These are phyloP conservation scores for Pichia kudriavzevii DNA, from an alignment of 1,139 yeast genomes.

Conservation along the genomic window DNA sequence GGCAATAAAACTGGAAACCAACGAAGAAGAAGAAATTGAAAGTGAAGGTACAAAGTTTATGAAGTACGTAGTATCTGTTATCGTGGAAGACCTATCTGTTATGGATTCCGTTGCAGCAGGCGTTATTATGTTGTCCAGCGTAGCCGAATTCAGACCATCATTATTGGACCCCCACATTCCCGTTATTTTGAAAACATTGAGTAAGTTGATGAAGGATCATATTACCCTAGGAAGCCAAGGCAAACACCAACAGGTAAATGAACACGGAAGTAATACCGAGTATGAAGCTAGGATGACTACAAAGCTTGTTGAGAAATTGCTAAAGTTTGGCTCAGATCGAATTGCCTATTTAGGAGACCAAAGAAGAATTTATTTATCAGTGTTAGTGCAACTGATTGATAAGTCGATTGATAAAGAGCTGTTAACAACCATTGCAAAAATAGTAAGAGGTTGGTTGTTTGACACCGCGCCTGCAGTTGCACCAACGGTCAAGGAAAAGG, in stretches of 20 bases:
- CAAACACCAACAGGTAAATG: constrained; percentile 27
- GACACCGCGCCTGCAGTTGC: constrained; percentile 64
- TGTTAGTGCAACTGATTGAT: constrained; percentile 85
- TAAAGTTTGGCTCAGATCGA: constrained; percentile 72
- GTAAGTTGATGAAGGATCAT: constrained; percentile 84
- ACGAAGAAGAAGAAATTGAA: constrained; percentile 50
- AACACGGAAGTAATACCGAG: constrained; percentile 32
- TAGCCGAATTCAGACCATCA: constrained; percentile 67
- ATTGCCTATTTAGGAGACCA: constrained; percentile 87
- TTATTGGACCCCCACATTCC: constrained; percentile 70
- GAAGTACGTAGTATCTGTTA: constrained; percentile 53
- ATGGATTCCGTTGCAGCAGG: constrained; percentile 88
- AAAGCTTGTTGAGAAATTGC: constrained; percentile 62
- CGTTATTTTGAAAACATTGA: constrained; percentile 74
- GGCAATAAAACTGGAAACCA: constrained; percentile 44
- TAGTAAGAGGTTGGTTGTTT: constrained; percentile 87
- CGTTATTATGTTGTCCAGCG: constrained; percentile 76
- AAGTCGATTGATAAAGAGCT: constrained; percentile 74
- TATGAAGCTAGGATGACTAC: constrained; percentile 76
- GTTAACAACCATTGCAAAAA: constrained; percentile 64
- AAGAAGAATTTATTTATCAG: constrained; percentile 76
- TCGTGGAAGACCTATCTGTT: constrained; percentile 76
- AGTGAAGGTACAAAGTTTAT: constrained; percentile 50
- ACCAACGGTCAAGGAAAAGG: constrained; percentile 94
- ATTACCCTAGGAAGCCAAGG: constrained; percentile 52